A percentile compares a stretch with the other conserved stretches of the same genome.
phyloP scores from a whole-genome alignment of 225 moss, liverwort and hornwort species.

The Marchantia polymorpha region DNA sequence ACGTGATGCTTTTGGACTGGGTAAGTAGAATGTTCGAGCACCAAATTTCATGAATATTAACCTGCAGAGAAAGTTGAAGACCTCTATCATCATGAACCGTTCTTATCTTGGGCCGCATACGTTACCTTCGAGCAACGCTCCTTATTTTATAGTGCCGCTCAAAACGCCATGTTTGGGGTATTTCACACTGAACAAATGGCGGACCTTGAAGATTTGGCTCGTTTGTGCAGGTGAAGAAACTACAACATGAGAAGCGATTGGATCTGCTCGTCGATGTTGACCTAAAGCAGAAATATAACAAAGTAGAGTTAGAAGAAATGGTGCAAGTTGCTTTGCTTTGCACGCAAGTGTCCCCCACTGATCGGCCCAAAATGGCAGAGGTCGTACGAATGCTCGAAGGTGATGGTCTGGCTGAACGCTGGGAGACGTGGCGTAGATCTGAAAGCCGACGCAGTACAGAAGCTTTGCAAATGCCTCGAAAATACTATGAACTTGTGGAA shows the following conservation, averaged over 20 bases:
- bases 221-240: conserved; percentile 71
- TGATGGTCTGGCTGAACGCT: conserved; percentile 83
- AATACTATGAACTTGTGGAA: conserved; percentile 78
- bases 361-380: conserved; percentile 90
- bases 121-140: too few relatives aligned
- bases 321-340: conserved; percentile 93
- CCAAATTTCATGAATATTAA: not conserved
- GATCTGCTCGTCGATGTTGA: conserved; percentile 74
- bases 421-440: conserved; percentile 86
- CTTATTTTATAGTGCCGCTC: too few relatives aligned
- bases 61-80: too few relatives aligned
- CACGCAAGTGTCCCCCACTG: conserved; percentile 70
- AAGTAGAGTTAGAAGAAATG: conserved; percentile 88
- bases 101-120: too few relatives aligned
- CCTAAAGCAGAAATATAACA: conserved; percentile 73
- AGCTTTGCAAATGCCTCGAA: conserved; percentile 62
- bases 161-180: too few relatives aligned
- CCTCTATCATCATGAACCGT: too few relatives aligned
- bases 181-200: not conserved
- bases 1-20: conserved; percentile 97
- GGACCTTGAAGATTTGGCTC: not conserved
- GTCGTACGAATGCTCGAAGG: conserved; percentile 91
- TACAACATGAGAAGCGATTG: conserved; percentile 85
- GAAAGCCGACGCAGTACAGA: conserved; percentile 67
- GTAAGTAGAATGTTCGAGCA: conserved; percentile 30